These are phyloP conservation scores for Fusarium verticillioides DNA, from an alignment of 2,329 filamentous ascomycete genomes.

Conservation along the genomic window DNA sequence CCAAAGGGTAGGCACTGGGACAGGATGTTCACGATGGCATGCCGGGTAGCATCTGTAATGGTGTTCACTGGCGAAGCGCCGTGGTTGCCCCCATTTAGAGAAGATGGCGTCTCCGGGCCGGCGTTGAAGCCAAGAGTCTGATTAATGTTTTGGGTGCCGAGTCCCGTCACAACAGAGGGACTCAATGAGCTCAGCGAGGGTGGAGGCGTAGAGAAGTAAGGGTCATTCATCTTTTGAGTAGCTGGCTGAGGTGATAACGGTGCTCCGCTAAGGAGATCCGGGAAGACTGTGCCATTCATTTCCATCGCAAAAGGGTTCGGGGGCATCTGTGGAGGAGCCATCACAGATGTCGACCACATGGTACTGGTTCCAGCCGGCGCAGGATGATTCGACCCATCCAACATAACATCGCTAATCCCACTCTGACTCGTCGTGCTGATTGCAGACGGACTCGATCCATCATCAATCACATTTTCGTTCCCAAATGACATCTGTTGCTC, in stretches of 20 bases:
- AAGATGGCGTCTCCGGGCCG: conserved; percentile 78
- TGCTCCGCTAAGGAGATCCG: conserved; percentile 77
- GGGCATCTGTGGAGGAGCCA: conserved; percentile 74
- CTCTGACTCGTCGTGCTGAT: conserved; percentile 96
- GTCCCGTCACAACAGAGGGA: conserved; percentile 75
- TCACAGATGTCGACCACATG: conserved; percentile 77
- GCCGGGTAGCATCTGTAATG: conserved; percentile 73
- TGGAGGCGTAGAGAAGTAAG: conserved; percentile 82
- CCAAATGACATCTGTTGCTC: conserved; percentile 79
- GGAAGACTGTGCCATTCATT: conserved; percentile 77
- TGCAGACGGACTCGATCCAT: conserved; percentile 93
- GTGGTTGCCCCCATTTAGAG: conserved; percentile 72
- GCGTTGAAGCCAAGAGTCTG: conserved; percentile 71
- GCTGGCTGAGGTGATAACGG: conserved; percentile 82
- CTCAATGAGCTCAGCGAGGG: conserved; percentile 79
- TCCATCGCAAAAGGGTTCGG: conserved; percentile 80
- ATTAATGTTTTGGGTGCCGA: conserved; percentile 70
- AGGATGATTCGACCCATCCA: conserved; percentile 80
- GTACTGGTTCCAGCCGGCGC: conserved; percentile 63
- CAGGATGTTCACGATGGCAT: conserved; percentile 69
- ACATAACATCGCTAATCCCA: conserved; percentile 89
- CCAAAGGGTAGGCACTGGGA: conserved; percentile 67
- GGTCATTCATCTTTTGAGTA: conserved; percentile 76
- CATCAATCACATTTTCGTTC: conserved; percentile 86
- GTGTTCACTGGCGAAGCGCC: conserved; percentile 69